phyloP scores from a whole-genome alignment of 1,284 basidiomycete species.

The Malassezia sympodialis region DNA sequence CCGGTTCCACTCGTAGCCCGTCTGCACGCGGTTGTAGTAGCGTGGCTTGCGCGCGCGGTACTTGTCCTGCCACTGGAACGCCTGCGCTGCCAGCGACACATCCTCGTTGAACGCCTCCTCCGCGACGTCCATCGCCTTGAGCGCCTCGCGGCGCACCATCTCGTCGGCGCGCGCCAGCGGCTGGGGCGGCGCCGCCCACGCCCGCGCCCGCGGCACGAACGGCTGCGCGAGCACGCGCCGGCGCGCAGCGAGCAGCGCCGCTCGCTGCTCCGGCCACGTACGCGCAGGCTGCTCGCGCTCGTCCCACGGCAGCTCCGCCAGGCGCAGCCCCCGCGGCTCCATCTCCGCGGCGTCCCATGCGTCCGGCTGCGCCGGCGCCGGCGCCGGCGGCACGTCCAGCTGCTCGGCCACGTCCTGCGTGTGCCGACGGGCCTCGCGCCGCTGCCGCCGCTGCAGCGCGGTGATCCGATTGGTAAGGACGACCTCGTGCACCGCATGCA shows the following conservation, averaged over 20 bases:
- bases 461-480: slow-evolving; percentile 90
- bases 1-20: slow-evolving; percentile 99
- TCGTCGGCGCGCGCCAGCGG: slow-evolving; percentile 17
- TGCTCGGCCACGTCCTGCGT: slow-evolving; percentile 77
- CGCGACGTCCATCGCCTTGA: slow-evolving; percentile 83
- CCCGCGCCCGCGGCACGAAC: slow-evolving; percentile 21
- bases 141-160: slow-evolving; percentile 48
- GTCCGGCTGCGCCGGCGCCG: slow-evolving; percentile 6
- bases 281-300: slow-evolving; percentile 23
- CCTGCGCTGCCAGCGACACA: slow-evolving; percentile 60
- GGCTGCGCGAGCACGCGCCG: slow-evolving; percentile 22
- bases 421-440: slow-evolving; percentile 83
- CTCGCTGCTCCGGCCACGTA: slow-evolving; percentile 23
- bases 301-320: slow-evolving; percentile 23
- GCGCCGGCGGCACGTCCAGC: slow-evolving; percentile 31
- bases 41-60: slow-evolving; percentile 95
- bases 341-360: slow-evolving; percentile 24
- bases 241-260: slow-evolving; percentile 24
- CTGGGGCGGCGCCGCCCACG: background rate
- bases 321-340: slow-evolving; percentile 27
- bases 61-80: slow-evolving; percentile 97
- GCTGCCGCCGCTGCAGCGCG: slow-evolving; percentile 83
- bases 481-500: slow-evolving; percentile 84
- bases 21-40: slow-evolving; percentile 98
- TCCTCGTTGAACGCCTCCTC: slow-evolving; percentile 87